These are phyloP conservation scores for Colletotrichum horii DNA, from an alignment of 2,329 filamentous ascomycete species.

Conservation along the genomic window DNA sequence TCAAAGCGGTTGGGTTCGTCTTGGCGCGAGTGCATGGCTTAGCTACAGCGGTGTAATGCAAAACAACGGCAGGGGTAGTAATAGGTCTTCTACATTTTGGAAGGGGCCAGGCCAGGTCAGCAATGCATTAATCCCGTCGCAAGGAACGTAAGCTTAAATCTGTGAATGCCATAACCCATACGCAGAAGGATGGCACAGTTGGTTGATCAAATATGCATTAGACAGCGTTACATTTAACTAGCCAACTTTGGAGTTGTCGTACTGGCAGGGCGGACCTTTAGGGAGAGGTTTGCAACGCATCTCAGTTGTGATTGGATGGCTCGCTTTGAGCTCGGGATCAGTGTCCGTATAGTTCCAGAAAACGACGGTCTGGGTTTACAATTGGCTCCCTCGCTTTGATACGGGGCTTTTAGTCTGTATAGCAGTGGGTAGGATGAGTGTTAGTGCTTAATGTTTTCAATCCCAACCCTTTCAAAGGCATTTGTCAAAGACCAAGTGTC, in stretches of 20 bases:
- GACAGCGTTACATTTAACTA: background rate
- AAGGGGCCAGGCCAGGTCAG: no score
- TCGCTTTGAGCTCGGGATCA: background rate
- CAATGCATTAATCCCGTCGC: background rate
- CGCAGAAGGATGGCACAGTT: background rate
- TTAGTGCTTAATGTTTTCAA: no score
- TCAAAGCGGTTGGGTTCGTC: background rate
- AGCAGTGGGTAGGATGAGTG: background rate
- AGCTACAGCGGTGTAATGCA: no score
- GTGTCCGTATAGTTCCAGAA: background rate
- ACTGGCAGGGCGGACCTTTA: background rate
- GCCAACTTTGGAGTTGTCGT: background rate
- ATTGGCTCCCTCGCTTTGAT: background rate
- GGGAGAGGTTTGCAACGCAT: background rate
- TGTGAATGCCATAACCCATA: no score
- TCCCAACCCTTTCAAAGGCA: background rate
- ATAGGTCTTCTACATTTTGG: no score
- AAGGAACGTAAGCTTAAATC: background rate
- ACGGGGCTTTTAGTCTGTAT: background rate
- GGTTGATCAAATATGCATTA: background rate
- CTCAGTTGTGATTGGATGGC: background rate
- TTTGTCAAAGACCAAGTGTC: background rate
- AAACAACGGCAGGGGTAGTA: background rate
- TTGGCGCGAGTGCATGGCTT: background rate
- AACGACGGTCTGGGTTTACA: background rate